Base-by-base conservation (phyloP, 2,329 filamentous ascomycete species). In the Myrmaecium sp. region DNA sequence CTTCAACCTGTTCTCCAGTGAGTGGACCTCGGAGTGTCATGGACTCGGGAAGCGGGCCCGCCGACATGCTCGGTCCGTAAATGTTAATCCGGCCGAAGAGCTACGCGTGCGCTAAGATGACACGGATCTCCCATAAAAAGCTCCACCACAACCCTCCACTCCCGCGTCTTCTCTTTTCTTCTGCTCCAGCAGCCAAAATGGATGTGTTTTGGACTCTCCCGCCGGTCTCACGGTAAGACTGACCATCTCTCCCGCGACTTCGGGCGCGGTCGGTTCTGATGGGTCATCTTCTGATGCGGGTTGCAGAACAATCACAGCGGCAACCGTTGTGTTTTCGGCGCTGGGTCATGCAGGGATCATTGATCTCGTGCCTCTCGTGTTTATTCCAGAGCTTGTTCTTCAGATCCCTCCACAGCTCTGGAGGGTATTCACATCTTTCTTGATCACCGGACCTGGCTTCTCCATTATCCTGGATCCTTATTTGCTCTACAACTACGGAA, bases 401-500 rank as follows among this genome's bases (percentile, higher is more conserved):
- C 62, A 61, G 30, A 52, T 68, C 25, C 57, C 67, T 11, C 69
- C 69, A 14, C 54, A 75, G 39, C 33, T 72, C 36, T 75, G 69
- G 69, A 60, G 70, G 25, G 36, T 69, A 8, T 47, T 63, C 30
- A 66, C 68, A 3, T 51, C 64, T 7, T 74, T 74, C 47, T 47
- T 71, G 32, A 53, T 74, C 34, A 73, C 68, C 6, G 61, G 64
- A 26, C 52, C 55, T 7, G 51, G 56, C 20, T 44, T 73, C 33
- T 51, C 55, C 25, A 69, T 83, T 37, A 44, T 83, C 29, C 58
- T 82, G 45, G 77, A 84, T 47, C 72, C 79, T 22, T 82, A 80
- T 55, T 76, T 80, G 43, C 49, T 89, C 37, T 93, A 75, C 57
- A 74, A 67, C 36, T 91, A 89, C 55, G 58, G 76, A 40, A 76